Conservation (phyloP, 768 basidiomycete species). For the Boletus eberwhitei region DNA sequence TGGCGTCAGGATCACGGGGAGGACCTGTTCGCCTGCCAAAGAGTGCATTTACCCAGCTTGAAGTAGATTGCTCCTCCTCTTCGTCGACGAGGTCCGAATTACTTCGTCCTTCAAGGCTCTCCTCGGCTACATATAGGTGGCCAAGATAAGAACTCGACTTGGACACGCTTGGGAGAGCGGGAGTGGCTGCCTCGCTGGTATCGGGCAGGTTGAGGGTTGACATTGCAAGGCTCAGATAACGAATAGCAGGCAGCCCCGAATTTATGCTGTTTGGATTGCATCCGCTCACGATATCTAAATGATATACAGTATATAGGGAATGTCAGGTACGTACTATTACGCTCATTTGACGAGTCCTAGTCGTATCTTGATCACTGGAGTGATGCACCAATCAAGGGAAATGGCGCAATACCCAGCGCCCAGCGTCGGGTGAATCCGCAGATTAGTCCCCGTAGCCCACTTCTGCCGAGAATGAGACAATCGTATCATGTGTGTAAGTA, state of each 20-base stretch:
- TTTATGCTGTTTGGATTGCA: not conserved
- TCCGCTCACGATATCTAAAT: not conserved
- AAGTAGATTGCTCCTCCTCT: not conserved
- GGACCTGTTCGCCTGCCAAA: not conserved
- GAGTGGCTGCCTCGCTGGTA: not conserved
- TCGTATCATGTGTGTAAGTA: not conserved
- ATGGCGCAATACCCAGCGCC: not conserved
- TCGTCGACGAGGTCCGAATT: conserved; percentile 5
- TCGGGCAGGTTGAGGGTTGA: not conserved
- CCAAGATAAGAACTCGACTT: not conserved
- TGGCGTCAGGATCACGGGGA: conserved; percentile 32
- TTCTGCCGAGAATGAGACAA: not conserved
- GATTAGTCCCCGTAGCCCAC: not conserved
- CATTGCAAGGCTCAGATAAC: not conserved
- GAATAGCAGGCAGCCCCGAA: not conserved
- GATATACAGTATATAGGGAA: not conserved
- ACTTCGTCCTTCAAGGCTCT: not conserved
- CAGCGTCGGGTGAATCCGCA: not conserved
- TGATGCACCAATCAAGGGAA: not conserved
- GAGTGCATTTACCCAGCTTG: not conserved
- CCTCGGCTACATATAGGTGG: not conserved
- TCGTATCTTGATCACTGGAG: not conserved
- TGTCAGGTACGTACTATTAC: not conserved
- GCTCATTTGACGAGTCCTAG: not conserved
- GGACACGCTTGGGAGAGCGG: not conserved